Percentiles rank a stretch among this genome's conserved stretches.
Conservation (phyloP, 805 yeast genomes). For the Yarrowia phangngaensis region DNA sequence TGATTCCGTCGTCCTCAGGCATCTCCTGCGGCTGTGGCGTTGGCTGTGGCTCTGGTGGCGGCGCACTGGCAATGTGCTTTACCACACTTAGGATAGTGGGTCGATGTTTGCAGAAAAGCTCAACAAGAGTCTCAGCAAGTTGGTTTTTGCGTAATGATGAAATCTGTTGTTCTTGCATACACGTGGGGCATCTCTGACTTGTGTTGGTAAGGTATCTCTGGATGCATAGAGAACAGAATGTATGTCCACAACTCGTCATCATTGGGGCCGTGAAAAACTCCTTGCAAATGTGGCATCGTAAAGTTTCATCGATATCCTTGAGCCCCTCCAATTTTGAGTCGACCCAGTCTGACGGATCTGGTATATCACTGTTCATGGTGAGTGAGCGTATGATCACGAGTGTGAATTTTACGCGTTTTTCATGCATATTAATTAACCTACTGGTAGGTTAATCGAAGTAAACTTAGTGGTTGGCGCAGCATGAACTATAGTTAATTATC, state of each 20-base stretch:
- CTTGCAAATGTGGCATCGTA: conserved; percentile 85
- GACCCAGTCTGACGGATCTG: conserved; percentile 74
- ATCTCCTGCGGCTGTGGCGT: background rate
- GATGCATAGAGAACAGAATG: conserved; percentile 85
- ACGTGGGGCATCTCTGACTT: conserved; percentile 67
- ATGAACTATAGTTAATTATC: no score
- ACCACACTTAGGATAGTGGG: background rate
- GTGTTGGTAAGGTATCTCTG: conserved; percentile 60
- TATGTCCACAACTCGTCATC: conserved; percentile 78
- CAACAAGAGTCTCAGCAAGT: conserved; percentile 66
- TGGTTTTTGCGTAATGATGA: conserved; percentile 64
- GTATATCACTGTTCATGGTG: conserved; percentile 23
- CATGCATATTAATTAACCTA: conserved; percentile 11
- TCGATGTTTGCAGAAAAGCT: conserved; percentile 34
- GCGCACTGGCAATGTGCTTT: background rate
- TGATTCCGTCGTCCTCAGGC: conserved; percentile 8
- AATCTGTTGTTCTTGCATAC: conserved; percentile 66
- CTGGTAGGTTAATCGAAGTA: conserved; percentile 4
- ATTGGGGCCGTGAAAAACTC: conserved; percentile 78
- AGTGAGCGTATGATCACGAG: no score
- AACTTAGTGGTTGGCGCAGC: no score
- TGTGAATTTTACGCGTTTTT: conserved; percentile 23
- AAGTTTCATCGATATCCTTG: conserved; percentile 59
- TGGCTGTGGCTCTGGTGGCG: background rate
- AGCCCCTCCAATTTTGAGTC: conserved; percentile 53